Base-by-base conservation (phyloP, 2,329 filamentous ascomycete genomes). In the Apiospora arundinis region DNA sequence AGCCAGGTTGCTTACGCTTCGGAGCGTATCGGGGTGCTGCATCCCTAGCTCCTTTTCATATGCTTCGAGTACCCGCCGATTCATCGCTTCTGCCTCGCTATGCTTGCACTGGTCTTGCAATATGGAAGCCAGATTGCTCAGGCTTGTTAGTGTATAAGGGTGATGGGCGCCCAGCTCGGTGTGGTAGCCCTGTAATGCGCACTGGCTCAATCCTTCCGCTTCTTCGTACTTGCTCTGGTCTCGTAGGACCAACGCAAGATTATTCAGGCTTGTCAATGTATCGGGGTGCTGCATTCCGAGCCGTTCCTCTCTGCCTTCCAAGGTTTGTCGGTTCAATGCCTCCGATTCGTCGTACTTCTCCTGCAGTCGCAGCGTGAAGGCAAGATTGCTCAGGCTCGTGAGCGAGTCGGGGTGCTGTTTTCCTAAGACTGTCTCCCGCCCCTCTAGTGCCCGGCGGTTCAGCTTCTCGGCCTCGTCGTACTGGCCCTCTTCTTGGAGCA, bases 401-500 rank as follows among this genome's bases (percentile, higher is more conserved):
- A 63, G 8, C 25, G 56, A 63, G 56, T 63, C 56, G 25, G 21
- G 56, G 56, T 63, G 56, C 56, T 63, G 56, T 63, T 63, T 63
- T 63, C 25, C 25, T 63, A 63, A 63, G 25, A 16, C 56, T 63
- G 56, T 63, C 12, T 63, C 37, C 56, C 56, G 28, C 12, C 56
- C 28, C 37, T 37, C 56, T 63, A 63, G 37, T 63, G 37, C 56
- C 37, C 12, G 28, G 25, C 28, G 56, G 25, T 63, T 63, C 9
- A 63, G 56, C 21, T 63, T 37, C 56, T 63, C 56, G 14, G 56
- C 56, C 56, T 63, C 37, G 37, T 11, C 21, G 25, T 63, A 63
- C 28, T 40, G 56, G 56, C 56, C 56, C 56, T 63, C 16, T 63
- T 63, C 56, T 63, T 63, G 21, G 56, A 63, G 56, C 56, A 63